Percentiles rank a stretch among this genome's conserved stretches.
Conservation (phyloP, 805 yeast species). For the Starmerella sp. region DNA sequence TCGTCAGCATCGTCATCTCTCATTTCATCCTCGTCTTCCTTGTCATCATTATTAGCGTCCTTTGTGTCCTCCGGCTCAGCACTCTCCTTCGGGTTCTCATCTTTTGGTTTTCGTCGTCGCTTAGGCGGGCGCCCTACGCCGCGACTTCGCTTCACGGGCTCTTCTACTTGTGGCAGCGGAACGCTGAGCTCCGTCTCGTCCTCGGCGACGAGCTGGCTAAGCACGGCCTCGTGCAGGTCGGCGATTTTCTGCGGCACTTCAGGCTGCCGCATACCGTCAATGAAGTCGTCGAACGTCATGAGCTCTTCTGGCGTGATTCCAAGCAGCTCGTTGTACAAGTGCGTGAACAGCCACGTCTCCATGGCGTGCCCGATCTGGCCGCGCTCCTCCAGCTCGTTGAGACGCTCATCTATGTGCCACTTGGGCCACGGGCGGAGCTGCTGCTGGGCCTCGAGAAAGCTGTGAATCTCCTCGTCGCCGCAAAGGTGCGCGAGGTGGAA, state of each 20-base stretch:
- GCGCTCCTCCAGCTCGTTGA: conserved; percentile 7
- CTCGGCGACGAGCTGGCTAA: conserved; percentile 43
- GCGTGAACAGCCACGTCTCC: conserved; percentile 66
- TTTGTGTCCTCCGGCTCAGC: conserved; percentile 28
- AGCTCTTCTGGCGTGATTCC: conserved; percentile 40
- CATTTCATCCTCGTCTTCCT: conserved; percentile 15
- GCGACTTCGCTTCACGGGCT: conserved; percentile 13
- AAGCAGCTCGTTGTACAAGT: conserved; percentile 54
- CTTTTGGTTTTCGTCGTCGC: background rate
- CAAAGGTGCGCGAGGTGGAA: conserved; percentile 13
- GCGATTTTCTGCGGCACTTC: conserved; percentile 34
- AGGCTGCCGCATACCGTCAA: conserved; percentile 40
- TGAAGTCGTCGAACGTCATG: conserved; percentile 69
- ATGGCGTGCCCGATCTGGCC: conserved; percentile 28
- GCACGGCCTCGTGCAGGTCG: conserved; percentile 57
- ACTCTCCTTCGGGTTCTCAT: conserved; percentile 16
- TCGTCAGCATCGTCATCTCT: conserved; percentile 6
- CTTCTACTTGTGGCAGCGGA: conserved; percentile 28
- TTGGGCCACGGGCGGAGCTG: conserved; percentile 17
- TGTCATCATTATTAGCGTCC: conserved; percentile 16
- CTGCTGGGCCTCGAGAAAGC: conserved; percentile 2
- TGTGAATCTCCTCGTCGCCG: conserved; percentile 6
- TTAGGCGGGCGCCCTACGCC: conserved; percentile 5
- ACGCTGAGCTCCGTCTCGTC: conserved; percentile 32
- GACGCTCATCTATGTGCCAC: conserved; percentile 18